Conservation (phyloP, 2,329 filamentous ascomycete genomes). For the Alternaria sp. region DNA sequence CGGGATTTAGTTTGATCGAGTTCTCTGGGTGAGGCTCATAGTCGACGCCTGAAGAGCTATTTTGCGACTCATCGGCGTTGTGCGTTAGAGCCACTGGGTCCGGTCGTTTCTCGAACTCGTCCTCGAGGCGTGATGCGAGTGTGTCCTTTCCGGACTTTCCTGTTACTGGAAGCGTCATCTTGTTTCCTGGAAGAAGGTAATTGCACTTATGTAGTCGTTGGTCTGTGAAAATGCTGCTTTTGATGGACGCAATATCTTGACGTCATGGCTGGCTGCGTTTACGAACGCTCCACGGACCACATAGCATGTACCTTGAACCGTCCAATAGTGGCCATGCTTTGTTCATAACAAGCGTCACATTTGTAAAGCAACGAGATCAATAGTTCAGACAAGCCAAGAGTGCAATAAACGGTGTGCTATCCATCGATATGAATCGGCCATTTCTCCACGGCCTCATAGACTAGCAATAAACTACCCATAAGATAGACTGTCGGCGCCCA, state of each 20-base stretch:
- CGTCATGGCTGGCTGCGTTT: background rate
- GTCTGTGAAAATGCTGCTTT: background rate
- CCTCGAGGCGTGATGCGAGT: slow-evolving; percentile 19
- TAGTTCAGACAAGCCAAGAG: background rate
- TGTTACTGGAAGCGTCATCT: slow-evolving; percentile 9
- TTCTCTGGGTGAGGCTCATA: slow-evolving; percentile 41
- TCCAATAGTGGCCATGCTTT: background rate
- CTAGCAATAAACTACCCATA: background rate
- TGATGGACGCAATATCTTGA: background rate
- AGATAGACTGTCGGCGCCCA: background rate
- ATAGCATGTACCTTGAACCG: background rate
- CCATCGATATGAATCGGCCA: background rate
- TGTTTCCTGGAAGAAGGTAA: background rate
- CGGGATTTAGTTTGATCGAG: slow-evolving; percentile 25
- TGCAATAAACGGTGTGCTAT: background rate
- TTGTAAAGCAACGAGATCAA: background rate
- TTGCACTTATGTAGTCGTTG: background rate
- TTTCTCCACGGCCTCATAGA: slow-evolving; percentile 3
- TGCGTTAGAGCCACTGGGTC: slow-evolving; percentile 42
- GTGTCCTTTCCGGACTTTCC: slow-evolving; percentile 21
- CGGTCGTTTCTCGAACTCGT: slow-evolving; percentile 32
- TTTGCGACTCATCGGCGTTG: slow-evolving; percentile 36
- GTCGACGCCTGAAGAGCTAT: slow-evolving; percentile 41
- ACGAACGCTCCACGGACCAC: background rate
- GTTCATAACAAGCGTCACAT: background rate